phyloP scores from a whole-genome alignment of 768 basidiomycete species.

The Trametes cinnabarina region DNA sequence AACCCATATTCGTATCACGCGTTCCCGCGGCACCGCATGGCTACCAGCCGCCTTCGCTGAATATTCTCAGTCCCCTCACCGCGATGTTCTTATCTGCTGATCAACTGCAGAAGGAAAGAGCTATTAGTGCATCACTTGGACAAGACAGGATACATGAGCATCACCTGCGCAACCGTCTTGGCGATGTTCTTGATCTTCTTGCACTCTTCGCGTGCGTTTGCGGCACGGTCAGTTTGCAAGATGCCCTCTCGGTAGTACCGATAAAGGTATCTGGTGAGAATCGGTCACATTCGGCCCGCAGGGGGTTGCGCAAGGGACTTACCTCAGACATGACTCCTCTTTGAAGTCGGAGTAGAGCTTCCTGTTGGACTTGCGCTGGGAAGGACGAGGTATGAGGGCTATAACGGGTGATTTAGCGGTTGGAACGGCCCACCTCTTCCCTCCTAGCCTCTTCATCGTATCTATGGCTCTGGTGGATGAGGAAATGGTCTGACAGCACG shows the following conservation, averaged over 20 bases:
- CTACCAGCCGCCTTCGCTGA: background rate
- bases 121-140: background rate
- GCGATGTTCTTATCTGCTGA: conserved; percentile 4
- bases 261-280: conserved; percentile 54
- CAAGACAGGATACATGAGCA: background rate
- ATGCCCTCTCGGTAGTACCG: conserved; percentile 50
- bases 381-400: background rate
- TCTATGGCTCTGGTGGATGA: conserved; percentile 82
- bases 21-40: conserved; percentile 5
- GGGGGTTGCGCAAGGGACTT: conserved; percentile 8
- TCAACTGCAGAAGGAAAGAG: conserved; percentile 1
- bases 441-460: conserved; percentile 76
- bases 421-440: conserved; percentile 51
- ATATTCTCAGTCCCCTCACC: background rate
- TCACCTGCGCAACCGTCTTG: conserved; percentile 41
- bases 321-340: conserved; percentile 74
- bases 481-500: conserved; percentile 83
- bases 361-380: conserved; percentile 69
- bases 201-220: conserved; percentile 61
- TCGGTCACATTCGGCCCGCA: background rate
- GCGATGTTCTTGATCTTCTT: conserved; percentile 56
- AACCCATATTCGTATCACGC: background rate
- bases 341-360: conserved; percentile 77
- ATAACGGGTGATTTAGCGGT: background rate
- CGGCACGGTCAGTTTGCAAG: conserved; percentile 49